phyloP scores from a whole-genome alignment of 495 filamentous ascomycete species.

The Parathielavia hyrcaniae region DNA sequence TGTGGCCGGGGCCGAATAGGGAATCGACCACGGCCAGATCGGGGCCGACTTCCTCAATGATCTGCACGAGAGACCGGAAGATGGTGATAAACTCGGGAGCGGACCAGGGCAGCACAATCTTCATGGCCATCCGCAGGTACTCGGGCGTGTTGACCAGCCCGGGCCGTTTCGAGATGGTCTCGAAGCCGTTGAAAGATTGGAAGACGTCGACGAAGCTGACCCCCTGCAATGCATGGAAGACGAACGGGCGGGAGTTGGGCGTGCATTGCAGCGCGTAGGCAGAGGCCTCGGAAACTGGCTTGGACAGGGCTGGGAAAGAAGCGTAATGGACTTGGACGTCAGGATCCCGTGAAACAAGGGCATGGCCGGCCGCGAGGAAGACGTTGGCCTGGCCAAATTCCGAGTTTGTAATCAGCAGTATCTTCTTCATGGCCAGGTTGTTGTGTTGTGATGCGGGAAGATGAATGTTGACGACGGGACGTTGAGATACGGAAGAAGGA shows the following conservation, averaged over 20 bases:
- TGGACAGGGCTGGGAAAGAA: conserved; percentile 41
- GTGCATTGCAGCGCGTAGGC: conserved; percentile 27
- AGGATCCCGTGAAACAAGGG: conserved; percentile 35
- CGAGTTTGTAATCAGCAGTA: conserved; percentile 51
- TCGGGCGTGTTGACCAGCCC: too few species aligned
- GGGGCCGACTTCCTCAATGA: background rate
- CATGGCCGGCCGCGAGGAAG: conserved; percentile 47
- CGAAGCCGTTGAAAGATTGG: too few species aligned
- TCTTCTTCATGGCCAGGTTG: too few species aligned
- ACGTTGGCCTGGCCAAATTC: conserved; percentile 54
- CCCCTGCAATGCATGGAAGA: conserved; percentile 36
- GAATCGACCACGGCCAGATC: background rate
- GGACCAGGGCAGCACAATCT: too few species aligned
- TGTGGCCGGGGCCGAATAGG: background rate
- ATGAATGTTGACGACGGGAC: too few species aligned
- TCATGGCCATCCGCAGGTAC: too few species aligned
- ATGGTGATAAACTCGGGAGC: too few species aligned
- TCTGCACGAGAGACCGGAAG: too few species aligned
- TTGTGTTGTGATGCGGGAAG: too few species aligned
- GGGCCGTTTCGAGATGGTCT: too few species aligned
- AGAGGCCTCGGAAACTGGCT: conserved; percentile 19
- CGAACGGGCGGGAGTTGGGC: conserved; percentile 18
- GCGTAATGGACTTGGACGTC: conserved; percentile 49
- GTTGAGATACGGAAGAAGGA: too few species aligned
- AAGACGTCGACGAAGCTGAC: too few species aligned